A percentile compares a stretch with the other conserved stretches of the same genome.
Evolutionary conservation across 2,329 filamentous ascomycete species (phyloP).

Genomic region (Beauveria medogensis): DNA sequence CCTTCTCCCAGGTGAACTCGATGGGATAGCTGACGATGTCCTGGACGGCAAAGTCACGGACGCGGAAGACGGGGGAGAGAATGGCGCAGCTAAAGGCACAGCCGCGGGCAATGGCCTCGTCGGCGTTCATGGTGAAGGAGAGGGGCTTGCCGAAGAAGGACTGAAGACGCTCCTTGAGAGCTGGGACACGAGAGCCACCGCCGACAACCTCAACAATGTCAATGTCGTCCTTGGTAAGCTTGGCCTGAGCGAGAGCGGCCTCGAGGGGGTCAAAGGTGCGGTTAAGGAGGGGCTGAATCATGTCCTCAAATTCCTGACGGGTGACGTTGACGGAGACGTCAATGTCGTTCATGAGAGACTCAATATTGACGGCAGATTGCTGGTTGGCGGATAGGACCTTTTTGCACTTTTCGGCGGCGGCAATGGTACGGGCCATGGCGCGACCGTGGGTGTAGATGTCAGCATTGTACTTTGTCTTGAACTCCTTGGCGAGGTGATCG

Average conservation of each 20-base stretch:
- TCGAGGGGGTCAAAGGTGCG: constrained; percentile 69
- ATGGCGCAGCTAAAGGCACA: constrained; percentile 98
- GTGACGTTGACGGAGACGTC: constrained; percentile 86
- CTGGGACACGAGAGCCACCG: constrained; percentile 86
- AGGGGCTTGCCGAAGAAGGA: constrained; percentile 87
- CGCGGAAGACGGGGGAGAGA: constrained; percentile 93
- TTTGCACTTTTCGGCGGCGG: constrained; percentile 94
- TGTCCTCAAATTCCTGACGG: constrained; percentile 85
- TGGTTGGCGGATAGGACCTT: constrained; percentile 96
- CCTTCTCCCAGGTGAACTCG: constrained; percentile 98
- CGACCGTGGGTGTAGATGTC: constrained; percentile 88
- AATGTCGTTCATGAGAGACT: constrained; percentile 96
- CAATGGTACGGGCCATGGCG: constrained; percentile 76
- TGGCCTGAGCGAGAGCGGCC: constrained; percentile 88
- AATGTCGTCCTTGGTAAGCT: constrained; percentile 85
- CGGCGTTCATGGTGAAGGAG: constrained; percentile 95
- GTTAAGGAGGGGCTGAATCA: constrained; percentile 76
- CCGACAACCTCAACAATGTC: constrained; percentile 90
- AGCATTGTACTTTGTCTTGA: constrained; percentile 96
- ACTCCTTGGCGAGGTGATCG: constrained; percentile 91
- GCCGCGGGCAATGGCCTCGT: constrained; percentile 91
- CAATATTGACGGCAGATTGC: constrained; percentile 86
- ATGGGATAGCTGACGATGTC: constrained; percentile 98
- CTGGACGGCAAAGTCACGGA: constrained; percentile 95
- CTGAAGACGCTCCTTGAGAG: constrained; percentile 84